These are phyloP conservation scores for Epichloe bromicola DNA, from an alignment of 2,329 filamentous ascomycete genomes.

Conservation along the genomic window DNA sequence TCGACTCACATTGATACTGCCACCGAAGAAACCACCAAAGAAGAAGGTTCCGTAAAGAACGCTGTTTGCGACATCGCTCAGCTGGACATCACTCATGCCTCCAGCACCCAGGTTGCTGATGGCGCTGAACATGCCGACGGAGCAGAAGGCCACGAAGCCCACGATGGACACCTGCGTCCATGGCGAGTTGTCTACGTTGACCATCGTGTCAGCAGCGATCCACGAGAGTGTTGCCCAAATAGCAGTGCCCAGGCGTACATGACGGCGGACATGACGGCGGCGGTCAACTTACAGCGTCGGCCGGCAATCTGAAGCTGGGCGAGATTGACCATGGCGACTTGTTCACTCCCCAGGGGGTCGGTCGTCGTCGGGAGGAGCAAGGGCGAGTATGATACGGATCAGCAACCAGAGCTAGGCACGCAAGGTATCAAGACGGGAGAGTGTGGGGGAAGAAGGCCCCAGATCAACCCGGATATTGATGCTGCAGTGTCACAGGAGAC, in stretches of 20 bases:
- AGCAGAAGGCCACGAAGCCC: conserved; percentile 13
- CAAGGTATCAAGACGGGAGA: not conserved
- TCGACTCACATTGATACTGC: conserved; percentile 4
- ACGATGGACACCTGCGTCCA: conserved; percentile 10
- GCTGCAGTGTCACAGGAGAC: not conserved
- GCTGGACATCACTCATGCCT: conserved; percentile 15
- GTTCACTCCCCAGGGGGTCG: not conserved
- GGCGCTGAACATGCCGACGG: conserved; percentile 52
- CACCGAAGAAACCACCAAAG: conserved; percentile 5
- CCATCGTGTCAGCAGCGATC: not conserved
- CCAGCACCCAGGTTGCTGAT: conserved; percentile 48
- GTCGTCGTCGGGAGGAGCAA: not conserved
- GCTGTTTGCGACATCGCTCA: conserved; percentile 36
- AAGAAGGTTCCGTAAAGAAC: conserved; percentile 5
- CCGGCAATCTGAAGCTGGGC: not conserved
- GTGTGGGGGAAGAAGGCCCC: not conserved
- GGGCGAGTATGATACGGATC: not conserved
- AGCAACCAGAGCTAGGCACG: not conserved
- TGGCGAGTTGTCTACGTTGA: conserved; percentile 4
- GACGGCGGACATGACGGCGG: not conserved
- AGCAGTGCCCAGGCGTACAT: not conserved
- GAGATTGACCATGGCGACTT: not conserved
- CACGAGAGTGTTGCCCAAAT: not conserved
- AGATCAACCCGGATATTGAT: not conserved
- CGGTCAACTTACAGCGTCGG: conserved; percentile 1